Evolutionary conservation across 176 grass and related monocot genomes (phyloP), one percentile per base, ranked within the genome.

Genomic region (Oryza meyeriana): DNA sequence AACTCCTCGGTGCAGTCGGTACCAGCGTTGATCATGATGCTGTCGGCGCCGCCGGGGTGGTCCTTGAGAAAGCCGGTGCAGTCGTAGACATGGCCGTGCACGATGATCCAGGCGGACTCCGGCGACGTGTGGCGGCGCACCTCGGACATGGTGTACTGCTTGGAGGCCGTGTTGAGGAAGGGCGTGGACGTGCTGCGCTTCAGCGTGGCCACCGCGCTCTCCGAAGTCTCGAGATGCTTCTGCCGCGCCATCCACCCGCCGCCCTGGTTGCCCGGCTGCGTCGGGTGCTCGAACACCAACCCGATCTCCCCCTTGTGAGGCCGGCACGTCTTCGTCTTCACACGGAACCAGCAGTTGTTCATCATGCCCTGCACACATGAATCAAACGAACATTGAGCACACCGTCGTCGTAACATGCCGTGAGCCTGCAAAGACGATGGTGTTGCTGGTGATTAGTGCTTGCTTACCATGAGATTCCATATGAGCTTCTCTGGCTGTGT

Each of bases 281-380:
- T 79, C 2, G 94, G 91, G 85, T 97, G 94, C 72, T 97, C 91
- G 78, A 97, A 97, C 47, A 29, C 81, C 3, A 94, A 45, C 9
- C 89, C 85, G 42, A 94, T 88, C 87, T 97, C 94, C 4, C 87
- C 91, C 61, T 69, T 86, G 71, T 79, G 69, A 2, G 84, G 94
- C 32, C 83, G 84, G 79, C 90, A 93, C 38, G 79, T 58, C 47
- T 86, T 98, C 5, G 93, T 31, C 83, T 86, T 94, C 24, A 98
- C 90, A 41, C 69, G 66, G 85, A 98, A 98, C 95, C 95, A 98
- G 82, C 88, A 94, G 77, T 98, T 98, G 81, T 87, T 98, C 95
- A 98, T 94, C 95, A 98, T 98, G 12, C 95, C 95, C 94, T 97
- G 87, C 68, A 74, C 17, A 71, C 35, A 3, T 24, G 0, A 47